A percentile compares a stretch with the other conserved stretches of the same genome.
These are phyloP conservation scores for Aspergillus steynii DNA, from an alignment of 495 filamentous ascomycete species.

Conservation along the genomic window DNA sequence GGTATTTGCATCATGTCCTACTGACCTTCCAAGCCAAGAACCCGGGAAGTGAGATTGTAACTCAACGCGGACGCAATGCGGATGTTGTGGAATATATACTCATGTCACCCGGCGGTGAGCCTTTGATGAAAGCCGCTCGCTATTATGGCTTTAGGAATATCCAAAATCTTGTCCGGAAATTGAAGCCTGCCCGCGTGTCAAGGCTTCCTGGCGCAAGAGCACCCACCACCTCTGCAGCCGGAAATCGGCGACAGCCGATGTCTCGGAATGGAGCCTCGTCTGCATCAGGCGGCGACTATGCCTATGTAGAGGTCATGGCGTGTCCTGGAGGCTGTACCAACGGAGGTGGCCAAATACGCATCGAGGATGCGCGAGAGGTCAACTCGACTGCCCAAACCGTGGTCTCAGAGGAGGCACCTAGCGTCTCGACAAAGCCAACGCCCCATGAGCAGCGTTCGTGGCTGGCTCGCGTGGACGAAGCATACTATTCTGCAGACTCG, in stretches of 20 bases:
- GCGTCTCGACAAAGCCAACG: conserved; percentile 52
- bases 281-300: conserved; percentile 61
- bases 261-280: conserved; percentile 33
- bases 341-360: conserved; percentile 91
- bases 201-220: conserved; percentile 73
- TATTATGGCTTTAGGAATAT: conserved; percentile 99
- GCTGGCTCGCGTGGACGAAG: conserved; percentile 85
- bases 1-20: conserved; percentile 82
- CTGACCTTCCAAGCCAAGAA: conserved; percentile 66
- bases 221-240: conserved; percentile 31
- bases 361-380: conserved; percentile 63
- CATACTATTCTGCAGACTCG: conserved; percentile 84
- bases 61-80: conserved; percentile 76
- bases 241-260: conserved; percentile 40
- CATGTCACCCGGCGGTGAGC: conserved; percentile 49
- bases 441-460: conserved; percentile 80
- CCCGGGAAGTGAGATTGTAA: conserved; percentile 65
- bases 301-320: conserved; percentile 97
- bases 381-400: conserved; percentile 15
- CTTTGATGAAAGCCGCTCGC: conserved; percentile 76
- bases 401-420: conserved; percentile 15
- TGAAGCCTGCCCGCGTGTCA: conserved; percentile 75
- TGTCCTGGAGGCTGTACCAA: conserved; percentile 98
- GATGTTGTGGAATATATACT: conserved; percentile 86
- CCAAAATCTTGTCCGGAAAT: conserved; percentile 86